Base-by-base conservation (phyloP, 768 basidiomycete genomes). In the Nidularia pulvinata region DNA sequence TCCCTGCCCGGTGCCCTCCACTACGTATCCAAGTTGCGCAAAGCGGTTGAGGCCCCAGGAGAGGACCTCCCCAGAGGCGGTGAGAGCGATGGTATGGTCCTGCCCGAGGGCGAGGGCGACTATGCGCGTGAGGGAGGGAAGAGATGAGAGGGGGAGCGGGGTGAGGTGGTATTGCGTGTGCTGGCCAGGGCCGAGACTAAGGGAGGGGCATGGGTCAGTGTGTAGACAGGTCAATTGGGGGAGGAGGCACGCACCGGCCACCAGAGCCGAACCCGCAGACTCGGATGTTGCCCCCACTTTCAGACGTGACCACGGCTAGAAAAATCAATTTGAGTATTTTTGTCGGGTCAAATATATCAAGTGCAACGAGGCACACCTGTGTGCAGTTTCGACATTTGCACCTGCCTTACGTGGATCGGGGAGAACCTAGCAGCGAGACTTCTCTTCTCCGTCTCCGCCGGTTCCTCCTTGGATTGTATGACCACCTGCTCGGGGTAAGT, bases 21-120 rank as follows among this genome's bases (percentile, higher is more conserved):
- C 77, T 2, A 82, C 71, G 59, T 97, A 97, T 9, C 96, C 95
- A 4, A 97, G 80, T 63, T 98, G 95, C 4, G 83, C 75, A 66
- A 95, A 96, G 11, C 93, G 82, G 59, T 95, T 95, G 25, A 93
- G 69, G 11, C 93, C 97, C 92, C 95, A 98, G 22, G 87, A 93
- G 37, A 88, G 82, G 3, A 98, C 83, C 62, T 95, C 92, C 4
- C 96, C 95, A 0, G 78, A 65, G 25, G 75, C 81, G 0, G 94
- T 95, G 32, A 98, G 73, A 1, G 85, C 90, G 32, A 98, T 82
- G 0, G 95, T 95, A 65, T 98, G 97, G 61, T 99, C 97, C 66
- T 96, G 96, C 9, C 93, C 95, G 6, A 95, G 76, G 0, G 94
- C 93, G 25, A 98, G 81, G 11, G 84, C 74, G 5, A 77, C 70